Base-by-base conservation (phyloP, 2,329 filamentous ascomycete species). In the Saccharata proteae region DNA sequence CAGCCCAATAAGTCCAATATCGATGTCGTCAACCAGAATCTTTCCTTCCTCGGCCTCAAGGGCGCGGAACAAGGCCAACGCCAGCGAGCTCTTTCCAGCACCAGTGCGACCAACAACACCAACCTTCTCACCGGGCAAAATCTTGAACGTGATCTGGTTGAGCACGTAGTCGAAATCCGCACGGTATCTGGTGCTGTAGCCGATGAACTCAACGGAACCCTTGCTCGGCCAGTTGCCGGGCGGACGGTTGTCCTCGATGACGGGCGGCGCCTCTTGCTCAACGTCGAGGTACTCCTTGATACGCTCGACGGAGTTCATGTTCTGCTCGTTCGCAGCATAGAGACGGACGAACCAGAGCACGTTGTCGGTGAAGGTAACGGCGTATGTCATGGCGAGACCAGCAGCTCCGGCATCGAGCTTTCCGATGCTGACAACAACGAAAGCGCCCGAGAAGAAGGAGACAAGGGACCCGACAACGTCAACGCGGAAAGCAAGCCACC, bases 231-330 rank as follows among this genome's bases (percentile, higher is more conserved):
- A 98, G 49, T 81, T 76, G 4, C 67, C 57, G 1, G 79, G 67
- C 5, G 90, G 90, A 16, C 83, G 71, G 41, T 74, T 81, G 37
- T 88, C 75, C 33, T 84, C 75, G 23, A 93, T 71, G 23, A 93
- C 64, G 1, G 81, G 67, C 1, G 71, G 65, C 1, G 90, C 86
- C 59, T 98, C 90, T 54, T 94, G 88, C 45, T 96, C 88, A 1
- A 98, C 81, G 26, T 96, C 84, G 20, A 96, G 71, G 50, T 96
- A 98, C 53, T 98, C 90, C 62, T 93, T 92, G 50, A 98, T 79
- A 48, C 90, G 82, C 59, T 98, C 90, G 29, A 96, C 86, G 3
- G 88, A 88, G 59, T 98, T 98, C 90, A 98, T 96, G 59, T 94
- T 96, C 58, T 98, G 90, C 59, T 98, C 90, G 48, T 96, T 94